These are phyloP conservation scores for Dovyalis caffra DNA, from an alignment of 345 rosid genomes.

Conservation along the genomic window DNA sequence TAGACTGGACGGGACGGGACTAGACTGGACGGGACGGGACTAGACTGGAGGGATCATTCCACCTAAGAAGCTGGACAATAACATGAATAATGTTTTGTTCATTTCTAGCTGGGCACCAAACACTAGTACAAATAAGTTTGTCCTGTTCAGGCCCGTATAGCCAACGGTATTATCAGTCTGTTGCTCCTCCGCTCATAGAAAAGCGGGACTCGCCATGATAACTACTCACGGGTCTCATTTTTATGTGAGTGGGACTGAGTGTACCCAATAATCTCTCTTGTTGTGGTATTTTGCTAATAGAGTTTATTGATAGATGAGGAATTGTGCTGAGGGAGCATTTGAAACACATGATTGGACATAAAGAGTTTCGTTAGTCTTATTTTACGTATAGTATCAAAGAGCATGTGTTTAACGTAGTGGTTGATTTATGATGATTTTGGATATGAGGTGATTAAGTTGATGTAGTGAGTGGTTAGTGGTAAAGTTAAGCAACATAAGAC, in stretches of 20 bases:
- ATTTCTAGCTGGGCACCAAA: not conserved
- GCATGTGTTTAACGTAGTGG: not conserved
- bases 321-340: not conserved
- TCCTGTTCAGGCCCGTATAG: not conserved
- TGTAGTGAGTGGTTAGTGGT: not conserved
- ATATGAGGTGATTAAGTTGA: not conserved
- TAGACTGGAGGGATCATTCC: not conserved
- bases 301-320: not conserved
- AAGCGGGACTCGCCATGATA: not conserved
- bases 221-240: not conserved
- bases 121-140: not conserved
- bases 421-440: not conserved
- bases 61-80: too few species aligned
- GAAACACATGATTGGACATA: not conserved
- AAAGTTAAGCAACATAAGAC: not conserved
- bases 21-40: too few species aligned
- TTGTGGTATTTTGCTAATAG: not conserved
- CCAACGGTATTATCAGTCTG: not conserved
- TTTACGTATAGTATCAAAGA: not conserved
- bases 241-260: not conserved
- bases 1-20: not conserved
- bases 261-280: not conserved
- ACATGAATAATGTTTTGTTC: not conserved
- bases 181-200: not conserved
- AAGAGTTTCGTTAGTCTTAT: not conserved